Conservation (phyloP, 768 basidiomycete genomes). For the Lactarius indigo region DNA sequence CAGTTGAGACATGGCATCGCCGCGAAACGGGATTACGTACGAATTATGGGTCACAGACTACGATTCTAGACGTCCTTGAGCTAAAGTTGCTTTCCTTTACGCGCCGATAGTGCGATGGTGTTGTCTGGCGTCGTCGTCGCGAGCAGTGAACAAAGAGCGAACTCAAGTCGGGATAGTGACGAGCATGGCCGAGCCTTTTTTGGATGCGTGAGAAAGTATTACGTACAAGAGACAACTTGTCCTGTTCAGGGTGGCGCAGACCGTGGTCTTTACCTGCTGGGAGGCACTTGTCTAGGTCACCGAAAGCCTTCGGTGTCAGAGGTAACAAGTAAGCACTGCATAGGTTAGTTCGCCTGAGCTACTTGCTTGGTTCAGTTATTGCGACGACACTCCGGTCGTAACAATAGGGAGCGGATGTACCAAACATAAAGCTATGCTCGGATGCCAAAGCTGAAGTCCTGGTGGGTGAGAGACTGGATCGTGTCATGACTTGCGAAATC, state of each 20-base stretch:
- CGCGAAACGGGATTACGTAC: conserved; percentile 1
- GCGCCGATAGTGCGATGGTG: conserved; percentile 9
- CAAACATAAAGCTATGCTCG: neutral
- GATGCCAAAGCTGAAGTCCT: neutral
- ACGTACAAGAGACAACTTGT: conserved; percentile 4
- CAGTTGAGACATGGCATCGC: neutral
- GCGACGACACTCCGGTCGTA: no score
- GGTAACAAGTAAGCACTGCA: neutral
- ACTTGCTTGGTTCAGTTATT: neutral
- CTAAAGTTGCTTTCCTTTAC: neutral
- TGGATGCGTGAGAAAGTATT: conserved; percentile 11
- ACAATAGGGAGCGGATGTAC: neutral
- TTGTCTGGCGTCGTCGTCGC: conserved; percentile 19
- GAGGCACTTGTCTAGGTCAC: neutral
- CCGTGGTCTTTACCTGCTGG: no score
- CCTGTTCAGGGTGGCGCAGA: no score
- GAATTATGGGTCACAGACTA: neutral
- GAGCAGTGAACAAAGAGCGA: conserved; percentile 7
- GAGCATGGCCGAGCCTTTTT: neutral
- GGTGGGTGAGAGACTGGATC: neutral
- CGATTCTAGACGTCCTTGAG: neutral
- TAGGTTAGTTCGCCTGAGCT: neutral
- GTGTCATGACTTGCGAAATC: neutral
- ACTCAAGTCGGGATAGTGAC: neutral
- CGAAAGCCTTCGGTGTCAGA: neutral